Evolutionary conservation across 148 eudicot genomes (phyloP).

Genomic region (Suaeda aralocaspica): DNA sequence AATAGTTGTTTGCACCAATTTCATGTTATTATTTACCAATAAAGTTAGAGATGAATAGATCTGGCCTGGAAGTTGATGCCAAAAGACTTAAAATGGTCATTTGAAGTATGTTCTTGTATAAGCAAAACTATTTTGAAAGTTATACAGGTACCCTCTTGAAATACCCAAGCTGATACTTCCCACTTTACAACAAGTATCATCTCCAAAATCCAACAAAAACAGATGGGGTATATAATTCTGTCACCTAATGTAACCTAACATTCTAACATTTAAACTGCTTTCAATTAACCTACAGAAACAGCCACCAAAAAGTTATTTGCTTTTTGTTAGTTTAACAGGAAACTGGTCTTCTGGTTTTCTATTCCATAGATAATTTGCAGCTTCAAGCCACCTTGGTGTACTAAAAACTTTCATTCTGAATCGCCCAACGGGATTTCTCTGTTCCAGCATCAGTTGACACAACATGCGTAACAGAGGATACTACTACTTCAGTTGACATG

Average conservation of each 20-base stretch:
- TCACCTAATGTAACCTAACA: not conserved
- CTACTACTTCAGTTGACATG: conserved; percentile 51
- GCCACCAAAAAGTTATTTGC: conserved; percentile 1
- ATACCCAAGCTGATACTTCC: too few relatives aligned
- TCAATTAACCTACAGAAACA: not conserved
- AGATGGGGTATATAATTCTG: not conserved
- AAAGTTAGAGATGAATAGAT: too few relatives aligned
- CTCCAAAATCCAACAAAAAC: not conserved
- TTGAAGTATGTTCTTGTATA: too few relatives aligned
- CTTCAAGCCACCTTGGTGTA: conserved; percentile 69
- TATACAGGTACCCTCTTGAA: too few relatives aligned
- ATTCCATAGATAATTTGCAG: conserved; percentile 55
- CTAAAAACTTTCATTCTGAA: conserved; percentile 57
- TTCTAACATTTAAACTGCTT: not conserved
- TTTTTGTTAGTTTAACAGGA: conserved; percentile 29
- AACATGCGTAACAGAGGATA: conserved; percentile 59
- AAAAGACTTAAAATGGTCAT: too few relatives aligned
- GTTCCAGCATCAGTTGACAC: conserved; percentile 60
- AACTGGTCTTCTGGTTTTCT: conserved; percentile 70
- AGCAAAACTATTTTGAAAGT: too few relatives aligned
- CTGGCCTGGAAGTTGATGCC: too few relatives aligned
- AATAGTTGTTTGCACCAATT: too few relatives aligned
- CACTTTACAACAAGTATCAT: not conserved
- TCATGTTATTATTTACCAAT: too few relatives aligned
- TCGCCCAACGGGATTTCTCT: conserved; percentile 77